Evolutionary conservation across 108 stramenopile genomes (phyloP).

Genomic region (Nitzschia inconspicua): DNA sequence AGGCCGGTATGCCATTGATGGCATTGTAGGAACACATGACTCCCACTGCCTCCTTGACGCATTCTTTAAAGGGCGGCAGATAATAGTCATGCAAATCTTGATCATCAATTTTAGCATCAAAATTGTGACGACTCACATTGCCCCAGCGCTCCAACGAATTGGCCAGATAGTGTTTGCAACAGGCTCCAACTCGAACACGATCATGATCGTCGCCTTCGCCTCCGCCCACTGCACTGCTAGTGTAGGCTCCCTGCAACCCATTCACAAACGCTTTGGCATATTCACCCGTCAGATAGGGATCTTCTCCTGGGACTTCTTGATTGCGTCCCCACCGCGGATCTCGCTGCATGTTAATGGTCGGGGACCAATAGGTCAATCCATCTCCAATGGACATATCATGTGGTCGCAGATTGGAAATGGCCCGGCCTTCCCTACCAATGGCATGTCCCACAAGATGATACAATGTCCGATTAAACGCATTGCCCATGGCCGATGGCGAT

Average conservation of each 20-base stretch:
- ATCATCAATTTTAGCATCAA: conserved; percentile 42
- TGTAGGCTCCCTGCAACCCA: conserved; percentile 43
- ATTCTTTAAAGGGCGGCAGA: conserved; percentile 58
- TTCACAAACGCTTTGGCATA: conserved; percentile 51
- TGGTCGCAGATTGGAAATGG: conserved; percentile 25
- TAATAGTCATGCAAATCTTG: conserved; percentile 60
- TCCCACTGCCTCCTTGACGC: conserved; percentile 40
- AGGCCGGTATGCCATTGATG: conserved; percentile 67
- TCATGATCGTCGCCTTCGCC: conserved; percentile 1
- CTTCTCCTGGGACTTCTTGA: conserved; percentile 66
- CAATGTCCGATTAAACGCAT: conserved; percentile 51
- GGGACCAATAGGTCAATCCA: conserved; percentile 60
- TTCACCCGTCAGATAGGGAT: conserved; percentile 53
- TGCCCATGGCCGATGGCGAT: conserved; percentile 39
- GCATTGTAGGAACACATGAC: conserved; percentile 84
- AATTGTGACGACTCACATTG: conserved; percentile 29
- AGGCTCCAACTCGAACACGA: conserved; percentile 43
- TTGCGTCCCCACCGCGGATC: conserved; percentile 80
- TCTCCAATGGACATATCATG: conserved; percentile 26
- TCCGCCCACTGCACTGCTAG: too few species aligned
- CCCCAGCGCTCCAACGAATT: conserved; percentile 51
- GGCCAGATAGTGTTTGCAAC: conserved; percentile 72
- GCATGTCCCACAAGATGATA: conserved; percentile 39
- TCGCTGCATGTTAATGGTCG: conserved; percentile 65
- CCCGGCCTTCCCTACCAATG: conserved; percentile 47